Evolutionary conservation across 306 rosid genomes (phyloP), one percentile per base, ranked within the genome.

Genomic region (Pyrus pyrifolia): DNA sequence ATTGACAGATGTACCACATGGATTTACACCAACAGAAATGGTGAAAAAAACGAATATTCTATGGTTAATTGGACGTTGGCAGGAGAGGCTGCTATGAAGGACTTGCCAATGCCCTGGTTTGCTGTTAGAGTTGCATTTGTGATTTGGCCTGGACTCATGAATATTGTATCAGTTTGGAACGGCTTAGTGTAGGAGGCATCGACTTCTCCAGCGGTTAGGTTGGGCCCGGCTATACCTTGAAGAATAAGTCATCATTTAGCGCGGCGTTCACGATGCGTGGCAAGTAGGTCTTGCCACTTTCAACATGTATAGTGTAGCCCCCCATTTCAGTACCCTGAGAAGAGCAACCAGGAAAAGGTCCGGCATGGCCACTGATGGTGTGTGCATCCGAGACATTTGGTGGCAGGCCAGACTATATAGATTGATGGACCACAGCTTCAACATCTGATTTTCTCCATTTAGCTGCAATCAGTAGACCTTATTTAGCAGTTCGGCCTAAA

Each of bases 371-470:
- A 60, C 89, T 91, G 68, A 89, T 85, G 77, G 91, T 88, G 80
- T 91, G 91, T 3, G 91, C 82, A 78, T 93, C 96, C 53, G 93
- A 91, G 52, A 91, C 63, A 71, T 89, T 89, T 25, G 96, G 93
- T 17, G 95, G 90, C 22, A 78, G 12, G 51, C 98, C 95, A 51
- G 87, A 66, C 57, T 49, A 60, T 45, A 45, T 62, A 11, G 93
- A 75, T 52, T 91, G 82, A 59, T 88, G 60, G 25, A 93, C 63
- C 68, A 91, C 88, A 21, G 82, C 89, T 76, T 91, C 98, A 72
- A 89, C 93, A 46, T 93, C 95, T 70, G 86, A 77, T 78, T 91
- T 93, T 96, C 96, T 88, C 98, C 93, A 93, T 78, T 93, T 91
- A 6, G 87, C 93, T 91, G 35, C 66, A 58, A 22, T 58, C 14